Percentiles rank a stretch among this genome's conserved stretches.
Evolutionary conservation across 495 filamentous ascomycete genomes (phyloP).

Genomic region (Penicilliopsis zonata): DNA sequence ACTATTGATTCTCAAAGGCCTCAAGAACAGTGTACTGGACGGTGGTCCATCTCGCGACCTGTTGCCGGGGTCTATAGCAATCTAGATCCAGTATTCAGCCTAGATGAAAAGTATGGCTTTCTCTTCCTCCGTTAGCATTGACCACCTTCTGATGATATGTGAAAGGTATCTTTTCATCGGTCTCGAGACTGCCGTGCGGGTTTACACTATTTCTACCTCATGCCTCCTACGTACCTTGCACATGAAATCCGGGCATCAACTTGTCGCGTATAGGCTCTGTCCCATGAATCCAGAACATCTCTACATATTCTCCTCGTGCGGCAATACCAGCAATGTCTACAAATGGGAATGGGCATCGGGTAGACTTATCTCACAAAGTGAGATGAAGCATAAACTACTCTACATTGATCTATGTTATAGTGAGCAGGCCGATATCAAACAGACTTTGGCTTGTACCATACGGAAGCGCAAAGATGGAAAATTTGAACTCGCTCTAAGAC

Average conservation of each 20-base stretch:
- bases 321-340: constrained; percentile 51
- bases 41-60: constrained; percentile 24
- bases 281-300: constrained; percentile 42
- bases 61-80: constrained; percentile 30
- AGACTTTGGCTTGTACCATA: constrained; percentile 6
- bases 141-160: constrained; percentile 13
- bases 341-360: constrained; percentile 68
- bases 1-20: constrained; percentile 3
- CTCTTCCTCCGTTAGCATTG: background rate
- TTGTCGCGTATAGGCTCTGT: constrained; percentile 48
- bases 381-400: constrained; percentile 15
- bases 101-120: constrained; percentile 62
- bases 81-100: constrained; percentile 66
- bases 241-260: constrained; percentile 16
- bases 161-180: constrained; percentile 58
- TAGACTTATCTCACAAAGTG: constrained; percentile 33
- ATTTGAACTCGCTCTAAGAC: constrained; percentile 15
- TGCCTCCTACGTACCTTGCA: constrained; percentile 54
- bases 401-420: constrained; percentile 10
- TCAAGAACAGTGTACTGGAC: constrained; percentile 4
- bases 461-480: constrained; percentile 19
- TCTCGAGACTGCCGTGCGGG: constrained; percentile 50
- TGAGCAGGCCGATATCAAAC: constrained; percentile 4
- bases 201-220: constrained; percentile 73
- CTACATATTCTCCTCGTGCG: constrained; percentile 58